phyloP scores from a whole-genome alignment of 2,329 filamentous ascomycete genomes.

The Nannizzia gypsea region DNA sequence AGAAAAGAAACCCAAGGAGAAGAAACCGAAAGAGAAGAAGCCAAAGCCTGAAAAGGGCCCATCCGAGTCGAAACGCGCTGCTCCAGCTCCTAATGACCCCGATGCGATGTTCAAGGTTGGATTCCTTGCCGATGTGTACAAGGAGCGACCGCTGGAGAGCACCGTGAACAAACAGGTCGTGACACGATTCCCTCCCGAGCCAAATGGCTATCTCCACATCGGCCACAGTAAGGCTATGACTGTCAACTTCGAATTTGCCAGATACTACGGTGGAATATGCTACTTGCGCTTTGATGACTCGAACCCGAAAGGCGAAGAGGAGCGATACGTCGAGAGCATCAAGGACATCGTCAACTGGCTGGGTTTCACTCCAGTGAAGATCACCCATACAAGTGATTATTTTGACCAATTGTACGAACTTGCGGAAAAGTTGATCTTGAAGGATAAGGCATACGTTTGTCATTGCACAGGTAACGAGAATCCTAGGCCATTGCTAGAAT shows the following conservation, averaged over 20 bases:
- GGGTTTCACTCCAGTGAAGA: constrained; percentile 58
- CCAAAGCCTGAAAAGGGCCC: not conserved
- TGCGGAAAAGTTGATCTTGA: constrained; percentile 68
- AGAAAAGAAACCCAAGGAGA: constrained; percentile 9
- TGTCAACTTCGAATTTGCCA: constrained; percentile 91
- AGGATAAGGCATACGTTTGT: constrained; percentile 67
- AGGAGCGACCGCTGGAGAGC: constrained; percentile 48
- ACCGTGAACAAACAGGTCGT: constrained; percentile 28
- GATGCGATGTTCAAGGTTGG: constrained; percentile 70
- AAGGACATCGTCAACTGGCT: constrained; percentile 80
- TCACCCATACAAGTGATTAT: constrained; percentile 84
- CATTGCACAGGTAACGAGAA: constrained; percentile 53
- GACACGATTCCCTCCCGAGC: constrained; percentile 72
- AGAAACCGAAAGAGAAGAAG: constrained; percentile 3
- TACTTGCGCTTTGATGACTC: constrained; percentile 84
- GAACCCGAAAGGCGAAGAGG: constrained; percentile 86
- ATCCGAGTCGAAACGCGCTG: constrained; percentile 3
- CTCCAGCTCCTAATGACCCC: constrained; percentile 27
- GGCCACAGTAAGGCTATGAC: constrained; percentile 93
- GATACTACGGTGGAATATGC: constrained; percentile 65
- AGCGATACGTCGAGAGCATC: constrained; percentile 81
- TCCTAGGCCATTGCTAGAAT: not conserved
- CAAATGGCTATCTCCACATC: constrained; percentile 87
- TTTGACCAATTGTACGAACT: constrained; percentile 80
- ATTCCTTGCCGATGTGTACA: constrained; percentile 61